Conservation (phyloP, 495 filamentous ascomycete genomes). For the Penicillium odoratum region DNA sequence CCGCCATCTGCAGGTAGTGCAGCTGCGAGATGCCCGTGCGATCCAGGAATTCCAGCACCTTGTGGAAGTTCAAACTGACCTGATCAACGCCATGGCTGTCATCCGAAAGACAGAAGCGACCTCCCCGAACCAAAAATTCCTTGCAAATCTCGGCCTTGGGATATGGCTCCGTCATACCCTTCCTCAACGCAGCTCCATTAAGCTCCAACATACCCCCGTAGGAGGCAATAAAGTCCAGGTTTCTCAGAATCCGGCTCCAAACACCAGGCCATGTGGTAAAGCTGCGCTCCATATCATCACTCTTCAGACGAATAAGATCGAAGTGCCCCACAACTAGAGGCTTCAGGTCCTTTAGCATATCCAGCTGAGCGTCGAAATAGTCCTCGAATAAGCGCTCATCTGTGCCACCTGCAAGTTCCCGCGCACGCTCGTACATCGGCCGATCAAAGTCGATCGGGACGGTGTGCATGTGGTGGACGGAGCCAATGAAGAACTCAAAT, state of each 20-base stretch:
- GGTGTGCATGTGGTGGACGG: conserved; percentile 81
- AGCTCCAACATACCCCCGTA: conserved; percentile 86
- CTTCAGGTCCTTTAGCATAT: conserved; percentile 71
- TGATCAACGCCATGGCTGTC: conserved; percentile 87
- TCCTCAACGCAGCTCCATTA: conserved; percentile 82
- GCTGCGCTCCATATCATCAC: conserved; percentile 60
- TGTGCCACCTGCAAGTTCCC: conserved; percentile 54
- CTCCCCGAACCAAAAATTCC: conserved; percentile 64
- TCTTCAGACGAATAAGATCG: conserved; percentile 83
- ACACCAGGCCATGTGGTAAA: conserved; percentile 58
- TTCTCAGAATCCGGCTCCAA: conserved; percentile 71
- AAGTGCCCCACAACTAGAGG: conserved; percentile 91
- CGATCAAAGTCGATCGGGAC: conserved; percentile 88
- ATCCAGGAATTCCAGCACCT: conserved; percentile 59
- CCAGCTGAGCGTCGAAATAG: conserved; percentile 85
- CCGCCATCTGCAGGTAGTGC: conserved; percentile 40
- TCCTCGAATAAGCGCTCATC: conserved; percentile 73
- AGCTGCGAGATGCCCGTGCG: conserved; percentile 45
- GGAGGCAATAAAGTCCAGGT: conserved; percentile 64
- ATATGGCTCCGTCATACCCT: conserved; percentile 90
- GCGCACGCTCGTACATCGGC: conserved; percentile 63
- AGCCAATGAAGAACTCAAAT: conserved; percentile 88
- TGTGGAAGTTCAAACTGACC: conserved; percentile 67
- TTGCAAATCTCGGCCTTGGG: conserved; percentile 75
- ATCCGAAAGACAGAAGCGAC: conserved; percentile 83